Evolutionary conservation across 2,329 filamentous ascomycete species (phyloP), one percentile per base, ranked within the genome.

Genomic region (Calcarisporium arbuscula): DNA sequence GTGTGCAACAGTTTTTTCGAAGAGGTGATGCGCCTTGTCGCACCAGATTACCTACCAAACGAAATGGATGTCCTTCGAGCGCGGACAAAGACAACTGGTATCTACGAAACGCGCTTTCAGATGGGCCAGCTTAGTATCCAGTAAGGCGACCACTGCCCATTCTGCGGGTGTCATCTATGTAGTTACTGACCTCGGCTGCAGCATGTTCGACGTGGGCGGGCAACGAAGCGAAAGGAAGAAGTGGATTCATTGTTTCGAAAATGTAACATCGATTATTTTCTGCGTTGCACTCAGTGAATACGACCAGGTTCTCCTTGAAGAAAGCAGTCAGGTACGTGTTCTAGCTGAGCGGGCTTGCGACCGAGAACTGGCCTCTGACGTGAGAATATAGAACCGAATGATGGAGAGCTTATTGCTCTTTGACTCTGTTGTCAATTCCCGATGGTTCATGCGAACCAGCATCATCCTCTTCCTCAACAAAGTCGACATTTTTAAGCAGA

Each of bases 231-330:
- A 98, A 64, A 78, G 92, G 43, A 98, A 98, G 71, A 98, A 98
- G 68, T 98, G 92, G 92, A 98, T 98, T 56, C 92, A 98, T 65
- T 98, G 92, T 67, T 98, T 98, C 61, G 92, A 98, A 62, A 96
- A 96, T 52, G 92, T 98, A 52, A 98, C 92, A 28, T 96, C 92
- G 5, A 98, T 98, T 61, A 98, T 98, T 49, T 98, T 98, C 64
- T 98, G 92, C 56, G 92, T 98, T 42, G 92, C 92, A 12, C 67
- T 98, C 49, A 96, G 89, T 67, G 92, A 98, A 64, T 98, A 98
- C 59, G 92, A 98, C 55, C 92, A 98, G 64, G 90, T 95, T 5
- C 69, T 98, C 35, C 70, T 98, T 26, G 92, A 98, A 64, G 92
- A 96, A 64, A 94, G 86, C 63, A 95, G 90, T 56, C 92, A 96